Conservation (phyloP, 148 eudicot genomes). For the Spergularia bocconei region DNA sequence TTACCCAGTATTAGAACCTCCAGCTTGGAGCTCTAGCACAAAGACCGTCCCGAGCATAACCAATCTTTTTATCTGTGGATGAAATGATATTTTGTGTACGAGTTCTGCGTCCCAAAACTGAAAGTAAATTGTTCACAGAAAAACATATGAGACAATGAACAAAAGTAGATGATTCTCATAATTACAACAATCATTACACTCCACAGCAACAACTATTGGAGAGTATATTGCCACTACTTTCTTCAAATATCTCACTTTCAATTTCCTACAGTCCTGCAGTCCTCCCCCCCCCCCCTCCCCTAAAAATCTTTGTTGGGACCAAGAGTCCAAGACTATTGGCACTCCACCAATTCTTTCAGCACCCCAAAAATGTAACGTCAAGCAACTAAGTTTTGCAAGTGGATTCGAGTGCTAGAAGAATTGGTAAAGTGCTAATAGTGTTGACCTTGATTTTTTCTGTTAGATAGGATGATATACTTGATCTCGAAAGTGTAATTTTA, state of each 20-base stretch:
- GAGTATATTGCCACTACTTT: not conserved
- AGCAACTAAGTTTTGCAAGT: too few species aligned
- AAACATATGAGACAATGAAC: constrained; percentile 8
- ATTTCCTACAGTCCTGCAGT: not conserved
- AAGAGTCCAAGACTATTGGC: not conserved
- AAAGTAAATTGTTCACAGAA: constrained; percentile 20
- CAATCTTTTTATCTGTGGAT: constrained; percentile 65
- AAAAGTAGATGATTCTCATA: not conserved
- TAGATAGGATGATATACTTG: too few species aligned
- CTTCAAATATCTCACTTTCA: not conserved
- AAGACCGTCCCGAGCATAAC: constrained; percentile 76
- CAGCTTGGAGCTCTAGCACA: constrained; percentile 77
- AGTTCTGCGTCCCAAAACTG: constrained; percentile 79
- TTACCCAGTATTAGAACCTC: constrained; percentile 82
- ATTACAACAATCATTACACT: not conserved
- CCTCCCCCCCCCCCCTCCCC: too few species aligned
- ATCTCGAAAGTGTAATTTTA: not conserved
- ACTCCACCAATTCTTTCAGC: too few species aligned
- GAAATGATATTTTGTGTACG: constrained; percentile 65
- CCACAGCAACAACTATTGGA: not conserved
- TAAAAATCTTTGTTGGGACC: too few species aligned
- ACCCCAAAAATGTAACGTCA: too few species aligned
- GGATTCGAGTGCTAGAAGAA: too few species aligned
- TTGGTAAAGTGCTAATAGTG: too few species aligned
- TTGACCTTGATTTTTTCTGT: too few species aligned